These are phyloP conservation scores for Phaeosphaeriaceae sp. DNA, from an alignment of 2,329 filamentous ascomycete species.

Conservation along the genomic window DNA sequence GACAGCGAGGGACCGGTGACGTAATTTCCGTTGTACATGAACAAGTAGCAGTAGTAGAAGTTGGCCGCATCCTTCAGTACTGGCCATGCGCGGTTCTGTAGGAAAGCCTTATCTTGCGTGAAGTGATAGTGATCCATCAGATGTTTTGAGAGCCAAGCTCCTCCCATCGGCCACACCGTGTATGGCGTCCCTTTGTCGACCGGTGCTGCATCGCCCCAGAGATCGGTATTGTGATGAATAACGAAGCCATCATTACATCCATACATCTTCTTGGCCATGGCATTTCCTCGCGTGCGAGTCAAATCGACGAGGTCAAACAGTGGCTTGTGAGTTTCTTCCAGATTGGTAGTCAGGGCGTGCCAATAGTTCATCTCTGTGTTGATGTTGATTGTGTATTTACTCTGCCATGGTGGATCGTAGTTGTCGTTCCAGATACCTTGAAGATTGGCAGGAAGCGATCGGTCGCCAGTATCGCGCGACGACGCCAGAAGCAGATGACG, in stretches of 20 bases:
- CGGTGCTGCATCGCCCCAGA: constrained; percentile 34
- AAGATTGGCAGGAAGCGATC: constrained; percentile 51
- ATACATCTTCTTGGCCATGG: constrained; percentile 36
- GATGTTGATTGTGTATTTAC: constrained; percentile 61
- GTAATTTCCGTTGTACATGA: constrained; percentile 29
- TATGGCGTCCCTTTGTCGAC: constrained; percentile 25
- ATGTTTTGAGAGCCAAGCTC: constrained; percentile 35
- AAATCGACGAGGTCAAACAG: constrained; percentile 50
- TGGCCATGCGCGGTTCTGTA: constrained; percentile 21
- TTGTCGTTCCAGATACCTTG: constrained; percentile 55
- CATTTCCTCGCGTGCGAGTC: constrained; percentile 37
- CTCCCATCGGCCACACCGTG: constrained; percentile 35
- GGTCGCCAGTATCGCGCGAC: constrained; percentile 21
- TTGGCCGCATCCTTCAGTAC: constrained; percentile 43
- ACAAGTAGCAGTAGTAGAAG: constrained; percentile 50
- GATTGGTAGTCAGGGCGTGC: constrained; percentile 36
- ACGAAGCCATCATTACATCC: constrained; percentile 31
- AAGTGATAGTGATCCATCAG: constrained; percentile 32
- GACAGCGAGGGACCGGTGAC: constrained; percentile 50
- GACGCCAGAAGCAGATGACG: constrained; percentile 51
- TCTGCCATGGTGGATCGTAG: constrained; percentile 55
- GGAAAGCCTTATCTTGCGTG: constrained; percentile 25
- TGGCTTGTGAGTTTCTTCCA: constrained; percentile 49
- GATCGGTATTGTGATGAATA: constrained; percentile 36
- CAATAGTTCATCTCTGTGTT: constrained; percentile 64